Base-by-base conservation (phyloP, 2,329 filamentous ascomycete genomes). In the Hymenoscyphus albidus region DNA sequence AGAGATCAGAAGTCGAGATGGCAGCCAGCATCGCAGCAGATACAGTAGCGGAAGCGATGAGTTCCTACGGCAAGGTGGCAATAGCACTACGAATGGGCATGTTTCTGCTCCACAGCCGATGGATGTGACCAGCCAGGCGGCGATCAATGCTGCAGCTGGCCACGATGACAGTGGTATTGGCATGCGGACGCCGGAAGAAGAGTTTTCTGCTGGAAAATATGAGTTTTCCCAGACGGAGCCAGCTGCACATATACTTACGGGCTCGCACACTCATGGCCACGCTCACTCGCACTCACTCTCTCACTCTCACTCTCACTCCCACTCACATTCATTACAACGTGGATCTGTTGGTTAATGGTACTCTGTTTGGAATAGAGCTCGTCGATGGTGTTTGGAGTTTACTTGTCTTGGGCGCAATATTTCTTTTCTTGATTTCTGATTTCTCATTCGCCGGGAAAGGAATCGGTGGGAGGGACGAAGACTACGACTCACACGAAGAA, bases 111-210 rank as follows among this genome's bases (percentile, higher is more conserved):
- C 70, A 35, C 68, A 70, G n/a, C 73, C 73, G 5, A 76, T 76
- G 73, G 73, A 76, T 67, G 64, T 71, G 55, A 77, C 79, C 69
- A 79, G 77, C 71, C 78, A 84, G 73, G 79, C 79, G 67, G 73
- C 76, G 3, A 75, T 80, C 57, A 80, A 82, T 31, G 72, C 79
- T 64, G 81, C 82, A 64, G 78, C 78, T 54, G 80, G 76, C 59
- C 85, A 88, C 66, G 89, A 92, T 69, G 90, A 92, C 69, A 92
- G 89, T 71, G 89, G 88, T 1, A 92, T 92, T 66, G 88, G 88
- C 38, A 88, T 92, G 70, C 79, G 85, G 60, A 88, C 86, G 4
- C 86, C 86, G 0, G 87, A 89, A 62, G 86, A 88, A 62, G 86
- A 89, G 32, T 86, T 86, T 58, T 79, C 82, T 0, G 81, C 85